Conservation (phyloP, 352 stramenopile genomes). For the Globisporangium radiosum region DNA sequence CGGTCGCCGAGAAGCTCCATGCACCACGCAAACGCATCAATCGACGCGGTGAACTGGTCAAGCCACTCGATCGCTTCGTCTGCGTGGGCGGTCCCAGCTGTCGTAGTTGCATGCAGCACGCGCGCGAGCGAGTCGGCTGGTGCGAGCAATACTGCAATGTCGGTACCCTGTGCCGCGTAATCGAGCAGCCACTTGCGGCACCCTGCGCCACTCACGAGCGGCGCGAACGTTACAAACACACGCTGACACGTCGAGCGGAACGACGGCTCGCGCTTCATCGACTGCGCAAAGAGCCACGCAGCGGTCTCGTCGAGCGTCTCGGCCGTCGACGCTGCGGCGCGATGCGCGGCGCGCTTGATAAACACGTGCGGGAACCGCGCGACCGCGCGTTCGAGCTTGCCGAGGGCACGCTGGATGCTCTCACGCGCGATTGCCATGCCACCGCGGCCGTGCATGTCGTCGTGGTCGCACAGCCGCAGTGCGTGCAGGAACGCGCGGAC, state of each 20-base stretch:
- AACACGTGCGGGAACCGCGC: constrained; percentile 47
- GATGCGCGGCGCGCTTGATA: constrained; percentile 7
- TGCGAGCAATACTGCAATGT: constrained; percentile 30
- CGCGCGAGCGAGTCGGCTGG: constrained; percentile 35
- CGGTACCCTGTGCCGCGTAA: constrained; percentile 15
- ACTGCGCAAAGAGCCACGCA: constrained; percentile 35
- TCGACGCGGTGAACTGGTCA: constrained; percentile 50
- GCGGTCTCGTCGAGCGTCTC: constrained; percentile 15
- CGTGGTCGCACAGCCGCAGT: constrained; percentile 49
- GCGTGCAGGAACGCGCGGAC: constrained; percentile 61
- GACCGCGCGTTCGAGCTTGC: constrained; percentile 54
- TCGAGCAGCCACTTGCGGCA: constrained; percentile 47
- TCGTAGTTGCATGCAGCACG: constrained; percentile 6
- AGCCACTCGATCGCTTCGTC: constrained; percentile 43
- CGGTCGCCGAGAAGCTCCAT: constrained; percentile 35
- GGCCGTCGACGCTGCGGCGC: constrained; percentile 15
- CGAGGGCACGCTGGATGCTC: constrained; percentile 58
- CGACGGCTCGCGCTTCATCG: constrained; percentile 22
- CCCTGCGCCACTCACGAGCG: constrained; percentile 27
- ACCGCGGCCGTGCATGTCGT: constrained; percentile 21
- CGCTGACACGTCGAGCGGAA: constrained; percentile 35
- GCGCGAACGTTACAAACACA: constrained; percentile 43
- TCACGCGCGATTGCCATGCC: constrained; percentile 37
- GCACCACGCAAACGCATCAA: constrained; percentile 56
- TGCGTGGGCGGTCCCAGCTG: not conserved